Evolutionary conservation across 805 yeast species (phyloP), one percentile per base, ranked within the genome.

Genomic region (Millerozyma acaciae): DNA sequence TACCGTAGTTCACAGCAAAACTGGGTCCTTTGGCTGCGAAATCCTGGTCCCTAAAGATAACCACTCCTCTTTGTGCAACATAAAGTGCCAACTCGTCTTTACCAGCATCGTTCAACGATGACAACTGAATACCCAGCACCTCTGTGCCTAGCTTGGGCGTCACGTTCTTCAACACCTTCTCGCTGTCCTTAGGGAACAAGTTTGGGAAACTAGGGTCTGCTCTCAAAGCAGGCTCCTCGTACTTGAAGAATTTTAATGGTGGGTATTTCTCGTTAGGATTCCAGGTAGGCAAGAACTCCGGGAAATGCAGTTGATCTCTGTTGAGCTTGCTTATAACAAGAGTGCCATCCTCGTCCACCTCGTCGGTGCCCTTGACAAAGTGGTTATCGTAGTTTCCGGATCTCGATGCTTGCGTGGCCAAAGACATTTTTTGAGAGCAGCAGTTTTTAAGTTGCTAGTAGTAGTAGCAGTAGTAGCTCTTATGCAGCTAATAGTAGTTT

Each of bases 131-230:
- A 22, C 81, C 82, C 18, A 56, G 57, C 28, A 84, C 60, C 42
- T 77, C 85, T 13, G 79, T 63, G 14, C 93, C 94, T 33, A 84
- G 64, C 48, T 75, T 80, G 19, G 93, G 90, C 2, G 85, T 75
- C 23, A 83, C 53, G 32, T 48, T 55, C 42, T 70, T 72, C 29
- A 51, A 50, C 16, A 52, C 38, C 16, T 45, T 46, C 22, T 44
- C 40, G 7, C 21, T 54, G 40, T 34, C 45, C 32, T 53, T 34
- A n/a, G 75, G 73, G 44, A 78, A 70, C 36, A 81, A 63, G 45
- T 68, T 71, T 16, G 68, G 65, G 33, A 76, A 67, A 2, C 55
- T 40, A n/a, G 77, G 73, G 50, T 80, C 82, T n/a, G 82, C 88
- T 35, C 71, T 62, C 18, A 63, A 54, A n/a, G 81, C 88, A n/a